Evolutionary conservation across 305 asterid genomes (phyloP).

Genomic region (Solanum hybrid): DNA sequence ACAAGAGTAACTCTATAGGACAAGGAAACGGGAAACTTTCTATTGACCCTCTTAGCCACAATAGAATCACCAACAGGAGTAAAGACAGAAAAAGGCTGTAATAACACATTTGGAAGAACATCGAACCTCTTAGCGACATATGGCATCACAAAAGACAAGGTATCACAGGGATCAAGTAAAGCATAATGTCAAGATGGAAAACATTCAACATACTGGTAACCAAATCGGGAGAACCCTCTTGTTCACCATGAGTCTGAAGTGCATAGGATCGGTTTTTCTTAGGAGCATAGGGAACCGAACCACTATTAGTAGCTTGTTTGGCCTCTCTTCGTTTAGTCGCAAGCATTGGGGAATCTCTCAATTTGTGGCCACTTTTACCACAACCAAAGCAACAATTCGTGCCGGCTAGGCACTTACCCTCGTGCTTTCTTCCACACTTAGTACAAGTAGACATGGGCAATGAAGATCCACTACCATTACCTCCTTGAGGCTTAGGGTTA

Average conservation of each 20-base stretch:
- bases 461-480: neutral
- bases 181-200: neutral
- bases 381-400: neutral
- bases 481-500: neutral
- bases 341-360: neutral
- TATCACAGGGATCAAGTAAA: neutral
- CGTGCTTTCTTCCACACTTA: neutral
- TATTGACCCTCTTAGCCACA: neutral
- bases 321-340: neutral
- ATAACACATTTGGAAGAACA: neutral
- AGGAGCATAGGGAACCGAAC: neutral
- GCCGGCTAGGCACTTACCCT: neutral
- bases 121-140: neutral
- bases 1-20: neutral
- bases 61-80: no score
- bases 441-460: neutral
- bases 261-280: no score
- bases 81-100: no score
- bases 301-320: neutral
- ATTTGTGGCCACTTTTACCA: neutral
- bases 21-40: neutral
- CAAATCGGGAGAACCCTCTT: neutral
- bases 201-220: neutral
- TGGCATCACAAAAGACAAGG: neutral
- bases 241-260: neutral